Percentiles rank a stretch among this genome's conserved stretches.
Evolutionary conservation across 2,329 filamentous ascomycete genomes (phyloP).

Genomic region (Fusarium compactum): DNA sequence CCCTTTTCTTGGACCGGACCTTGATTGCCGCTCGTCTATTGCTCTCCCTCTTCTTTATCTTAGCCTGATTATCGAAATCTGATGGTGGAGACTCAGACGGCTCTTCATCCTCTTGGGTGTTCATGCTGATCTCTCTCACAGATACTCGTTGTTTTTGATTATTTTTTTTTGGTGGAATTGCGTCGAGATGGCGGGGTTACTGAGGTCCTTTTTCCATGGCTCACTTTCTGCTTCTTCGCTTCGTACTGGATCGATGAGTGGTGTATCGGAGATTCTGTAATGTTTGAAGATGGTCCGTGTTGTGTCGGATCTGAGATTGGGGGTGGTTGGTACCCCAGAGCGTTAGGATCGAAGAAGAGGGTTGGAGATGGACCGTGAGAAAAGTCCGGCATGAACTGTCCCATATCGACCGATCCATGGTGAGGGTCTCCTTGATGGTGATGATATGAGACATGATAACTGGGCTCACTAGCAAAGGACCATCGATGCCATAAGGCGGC

Average conservation of each 20-base stretch:
- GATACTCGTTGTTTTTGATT: neutral
- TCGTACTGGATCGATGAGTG: neutral
- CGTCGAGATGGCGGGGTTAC: neutral
- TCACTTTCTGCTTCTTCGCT: neutral
- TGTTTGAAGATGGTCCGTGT: neutral
- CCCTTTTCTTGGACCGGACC: neutral
- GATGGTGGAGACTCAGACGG: neutral
- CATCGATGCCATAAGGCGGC: neutral
- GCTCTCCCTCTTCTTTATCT: neutral
- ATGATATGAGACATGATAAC: neutral
- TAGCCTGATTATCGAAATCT: neutral
- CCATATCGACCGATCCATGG: fast-evolving
- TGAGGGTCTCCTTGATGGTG: neutral
- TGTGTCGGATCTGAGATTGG: neutral
- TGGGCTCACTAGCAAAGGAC: neutral
- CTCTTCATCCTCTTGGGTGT: neutral
- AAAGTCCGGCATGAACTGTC: neutral
- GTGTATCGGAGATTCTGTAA: too few species aligned
- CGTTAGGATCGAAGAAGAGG: neutral
- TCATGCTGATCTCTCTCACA: fast-evolving
- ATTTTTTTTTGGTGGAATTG: neutral
- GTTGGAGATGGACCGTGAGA: neutral
- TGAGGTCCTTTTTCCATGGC: too few species aligned
- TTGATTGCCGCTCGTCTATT: constrained; percentile 2
- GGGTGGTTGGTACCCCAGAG: neutral